phyloP scores from a whole-genome alignment of 2,329 filamentous ascomycete species.

The Raffaelea albimanens region DNA sequence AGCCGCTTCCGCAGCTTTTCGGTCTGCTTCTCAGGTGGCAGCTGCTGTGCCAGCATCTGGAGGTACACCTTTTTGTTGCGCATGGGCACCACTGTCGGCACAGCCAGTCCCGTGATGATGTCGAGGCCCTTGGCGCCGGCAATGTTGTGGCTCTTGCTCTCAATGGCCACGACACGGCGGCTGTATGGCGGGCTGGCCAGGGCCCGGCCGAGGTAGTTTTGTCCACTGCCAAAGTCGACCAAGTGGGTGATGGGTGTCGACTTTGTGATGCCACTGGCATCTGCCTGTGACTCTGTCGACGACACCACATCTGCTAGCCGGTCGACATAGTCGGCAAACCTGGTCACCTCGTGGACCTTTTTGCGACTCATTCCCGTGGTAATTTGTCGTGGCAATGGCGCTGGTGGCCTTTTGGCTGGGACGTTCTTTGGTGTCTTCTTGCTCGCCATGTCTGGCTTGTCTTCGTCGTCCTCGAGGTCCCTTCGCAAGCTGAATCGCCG shows the following conservation, averaged over 20 bases:
- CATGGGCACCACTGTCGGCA: conserved; percentile 59
- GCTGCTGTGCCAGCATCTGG: conserved; percentile 35
- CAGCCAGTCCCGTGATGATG: conserved; percentile 64
- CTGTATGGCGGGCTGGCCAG: conserved; percentile 81
- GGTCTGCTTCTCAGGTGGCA: conserved; percentile 28
- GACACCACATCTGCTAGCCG: conserved; percentile 48
- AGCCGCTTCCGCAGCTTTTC: conserved; percentile 27
- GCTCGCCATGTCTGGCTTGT: no score
- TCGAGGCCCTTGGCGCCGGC: conserved; percentile 77
- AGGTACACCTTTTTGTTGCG: conserved; percentile 76
- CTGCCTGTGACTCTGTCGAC: conserved; percentile 20
- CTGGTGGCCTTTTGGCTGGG: conserved; percentile 21
- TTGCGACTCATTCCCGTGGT: conserved; percentile 92
- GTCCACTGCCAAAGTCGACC: conserved; percentile 91
- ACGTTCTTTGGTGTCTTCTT: no score
- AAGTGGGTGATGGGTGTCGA: conserved; percentile 65
- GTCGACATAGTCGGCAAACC: conserved; percentile 81
- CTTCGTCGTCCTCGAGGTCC: conserved; percentile 32
- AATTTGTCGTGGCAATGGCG: conserved; percentile 58
- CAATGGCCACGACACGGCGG: conserved; percentile 79
- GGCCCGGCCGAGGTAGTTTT: conserved; percentile 88
- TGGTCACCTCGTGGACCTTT: conserved; percentile 85
- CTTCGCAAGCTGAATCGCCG: conserved; percentile 59
- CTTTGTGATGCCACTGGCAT: background rate
- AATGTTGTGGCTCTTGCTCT: conserved; percentile 80